Evolutionary conservation across 2,329 filamentous ascomycete genomes (phyloP).

Genomic region (Claviceps humidiphila): DNA sequence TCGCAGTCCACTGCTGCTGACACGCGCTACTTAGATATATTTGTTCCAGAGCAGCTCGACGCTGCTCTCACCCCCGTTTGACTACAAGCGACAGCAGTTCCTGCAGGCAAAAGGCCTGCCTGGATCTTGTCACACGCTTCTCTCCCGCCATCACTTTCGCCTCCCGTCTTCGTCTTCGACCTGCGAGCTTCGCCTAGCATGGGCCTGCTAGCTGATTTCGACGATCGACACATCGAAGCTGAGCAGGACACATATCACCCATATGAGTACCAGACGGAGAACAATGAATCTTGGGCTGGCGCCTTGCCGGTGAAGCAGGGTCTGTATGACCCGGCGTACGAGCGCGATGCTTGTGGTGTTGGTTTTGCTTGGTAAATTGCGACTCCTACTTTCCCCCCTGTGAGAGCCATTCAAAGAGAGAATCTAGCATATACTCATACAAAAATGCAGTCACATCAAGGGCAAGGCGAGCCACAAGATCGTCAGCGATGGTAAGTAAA

Average conservation of each 20-base stretch:
- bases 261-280: conserved; percentile 81
- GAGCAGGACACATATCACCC: conserved; percentile 47
- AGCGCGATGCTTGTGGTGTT: conserved; percentile 99
- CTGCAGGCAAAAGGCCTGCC: conserved; percentile 2
- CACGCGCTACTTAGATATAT: conserved; percentile 5
- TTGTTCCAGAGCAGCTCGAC: conserved; percentile 12
- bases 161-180: neutral
- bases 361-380: conserved; percentile 89
- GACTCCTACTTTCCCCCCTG: neutral
- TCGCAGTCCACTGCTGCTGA: conserved; percentile 1
- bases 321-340: conserved; percentile 88
- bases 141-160: neutral
- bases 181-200: conserved; percentile 48
- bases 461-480: conserved; percentile 96
- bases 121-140: conserved; percentile 1
- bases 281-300: conserved; percentile 81
- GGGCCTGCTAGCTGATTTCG: conserved; percentile 52
- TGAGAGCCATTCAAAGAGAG: neutral
- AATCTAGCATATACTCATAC: neutral
- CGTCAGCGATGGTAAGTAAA: conserved; percentile 77
- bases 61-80: conserved; percentile 12
- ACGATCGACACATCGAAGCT: conserved; percentile 54
- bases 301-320: conserved; percentile 96
- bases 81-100: conserved; percentile 2
- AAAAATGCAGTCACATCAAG: conserved; percentile 71